Conservation (phyloP, 352 stramenopile species). For the Globisporangium ultimum region DNA sequence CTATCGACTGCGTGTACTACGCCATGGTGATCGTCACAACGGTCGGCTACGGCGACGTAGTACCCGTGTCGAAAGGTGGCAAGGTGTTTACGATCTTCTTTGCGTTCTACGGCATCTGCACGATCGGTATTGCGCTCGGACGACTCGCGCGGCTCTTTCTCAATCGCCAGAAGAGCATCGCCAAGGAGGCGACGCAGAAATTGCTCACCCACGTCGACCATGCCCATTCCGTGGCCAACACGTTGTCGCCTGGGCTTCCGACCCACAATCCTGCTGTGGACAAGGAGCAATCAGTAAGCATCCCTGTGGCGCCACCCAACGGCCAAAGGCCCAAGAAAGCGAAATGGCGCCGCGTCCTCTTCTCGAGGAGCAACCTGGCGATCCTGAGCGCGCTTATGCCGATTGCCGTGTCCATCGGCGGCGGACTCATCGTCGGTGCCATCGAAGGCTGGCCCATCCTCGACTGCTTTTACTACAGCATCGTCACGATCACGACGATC, state of each 20-base stretch:
- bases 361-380: slow-evolving; percentile 52
- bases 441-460: slow-evolving; percentile 67
- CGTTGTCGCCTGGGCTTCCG: not conserved
- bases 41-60: slow-evolving; percentile 85
- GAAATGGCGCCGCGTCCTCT: slow-evolving; percentile 34
- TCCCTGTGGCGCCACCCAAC: slow-evolving; percentile 1
- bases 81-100: slow-evolving; percentile 88
- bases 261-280: slow-evolving; percentile 4
- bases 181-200: slow-evolving; percentile 52
- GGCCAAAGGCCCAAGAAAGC: slow-evolving; percentile 14
- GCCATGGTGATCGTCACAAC: slow-evolving; percentile 91
- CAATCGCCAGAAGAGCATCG: slow-evolving; percentile 45
- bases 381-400: slow-evolving; percentile 39
- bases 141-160: slow-evolving; percentile 53
- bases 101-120: slow-evolving; percentile 69
- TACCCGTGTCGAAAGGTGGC: slow-evolving; percentile 41
- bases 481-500: slow-evolving; percentile 90
- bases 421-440: slow-evolving; percentile 43
- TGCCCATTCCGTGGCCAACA: slow-evolving; percentile 21
- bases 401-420: slow-evolving; percentile 47
- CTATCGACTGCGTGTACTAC: slow-evolving; percentile 90
- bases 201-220: slow-evolving; percentile 45
- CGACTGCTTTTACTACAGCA: slow-evolving; percentile 90
- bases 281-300: slow-evolving; percentile 20
- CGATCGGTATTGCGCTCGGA: slow-evolving; percentile 63